A percentile compares a stretch with the other conserved stretches of the same genome.
These are phyloP conservation scores for Aspergillus fijiensis DNA, from an alignment of 2,329 filamentous ascomycete genomes.

Conservation along the genomic window DNA sequence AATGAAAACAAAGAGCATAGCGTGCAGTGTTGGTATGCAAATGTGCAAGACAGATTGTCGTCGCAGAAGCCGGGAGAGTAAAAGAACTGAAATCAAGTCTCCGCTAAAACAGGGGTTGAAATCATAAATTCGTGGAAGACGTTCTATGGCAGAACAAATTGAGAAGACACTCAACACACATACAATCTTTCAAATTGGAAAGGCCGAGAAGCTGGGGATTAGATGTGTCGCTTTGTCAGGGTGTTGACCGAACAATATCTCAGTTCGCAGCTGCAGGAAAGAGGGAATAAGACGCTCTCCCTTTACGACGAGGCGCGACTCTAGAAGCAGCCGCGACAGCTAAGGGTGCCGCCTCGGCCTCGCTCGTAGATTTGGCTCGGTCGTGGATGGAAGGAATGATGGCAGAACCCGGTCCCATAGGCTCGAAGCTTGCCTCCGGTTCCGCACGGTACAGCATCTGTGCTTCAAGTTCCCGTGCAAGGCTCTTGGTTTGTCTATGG, in stretches of 20 bases:
- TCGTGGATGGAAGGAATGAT: slow-evolving; percentile 30
- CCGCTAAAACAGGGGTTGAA: slow-evolving; percentile 14
- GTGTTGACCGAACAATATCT: not conserved
- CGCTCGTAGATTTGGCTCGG: slow-evolving; percentile 39
- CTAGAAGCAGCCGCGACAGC: slow-evolving; percentile 26
- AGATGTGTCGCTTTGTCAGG: not conserved
- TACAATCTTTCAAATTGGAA: not conserved
- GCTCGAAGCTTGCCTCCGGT: slow-evolving; percentile 28
- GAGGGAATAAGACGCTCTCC: slow-evolving; percentile 46
- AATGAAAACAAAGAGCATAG: slow-evolving; percentile 13
- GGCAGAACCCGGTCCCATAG: slow-evolving; percentile 25
- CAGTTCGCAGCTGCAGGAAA: slow-evolving; percentile 20
- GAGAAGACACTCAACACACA: slow-evolving; percentile 1
- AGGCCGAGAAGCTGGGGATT: not conserved
- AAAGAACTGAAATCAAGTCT: slow-evolving; percentile 11
- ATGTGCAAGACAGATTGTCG: slow-evolving; percentile 16
- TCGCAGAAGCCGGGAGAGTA: slow-evolving; percentile 14
- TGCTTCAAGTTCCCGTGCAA: slow-evolving; percentile 34
- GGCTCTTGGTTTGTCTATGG: slow-evolving; percentile 40
- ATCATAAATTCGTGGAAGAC: slow-evolving; percentile 30
- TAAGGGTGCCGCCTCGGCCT: slow-evolving; percentile 27
- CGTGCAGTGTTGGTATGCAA: slow-evolving; percentile 13
- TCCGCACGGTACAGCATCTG: slow-evolving; percentile 31
- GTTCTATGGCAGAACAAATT: slow-evolving; percentile 19
- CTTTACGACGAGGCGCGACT: slow-evolving; percentile 34